Conservation (phyloP, 768 basidiomycete species). For the Xerocomus brunneocitrinus region DNA sequence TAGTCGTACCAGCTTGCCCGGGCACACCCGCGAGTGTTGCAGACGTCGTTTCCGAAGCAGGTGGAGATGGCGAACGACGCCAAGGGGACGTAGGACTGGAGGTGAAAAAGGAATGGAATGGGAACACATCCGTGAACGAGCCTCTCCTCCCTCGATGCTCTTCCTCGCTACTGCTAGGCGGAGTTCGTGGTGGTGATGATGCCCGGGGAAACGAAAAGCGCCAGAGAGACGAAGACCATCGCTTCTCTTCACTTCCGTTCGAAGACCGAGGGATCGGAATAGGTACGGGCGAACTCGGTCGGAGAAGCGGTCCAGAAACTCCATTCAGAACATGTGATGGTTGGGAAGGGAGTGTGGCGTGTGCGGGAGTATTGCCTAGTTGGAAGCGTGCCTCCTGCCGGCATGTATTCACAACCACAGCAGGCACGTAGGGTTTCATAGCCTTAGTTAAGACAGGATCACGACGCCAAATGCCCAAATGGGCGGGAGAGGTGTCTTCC, state of each 20-base stretch:
- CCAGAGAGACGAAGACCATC: conserved; percentile 34
- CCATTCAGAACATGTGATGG: conserved; percentile 7
- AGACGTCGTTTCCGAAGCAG: conserved; percentile 30
- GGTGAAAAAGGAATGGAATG: conserved; percentile 37
- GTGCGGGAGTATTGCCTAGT: conserved; percentile 7
- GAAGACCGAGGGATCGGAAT: conserved; percentile 27
- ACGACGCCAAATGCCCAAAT: conserved; percentile 32
- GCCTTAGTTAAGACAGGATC: conserved; percentile 23
- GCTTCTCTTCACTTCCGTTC: conserved; percentile 30
- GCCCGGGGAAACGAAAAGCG: conserved; percentile 33
- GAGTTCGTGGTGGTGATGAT: conserved; percentile 26
- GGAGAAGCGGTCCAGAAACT: conserved; percentile 17
- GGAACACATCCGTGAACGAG: conserved; percentile 41
- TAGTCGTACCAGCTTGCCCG: conserved; percentile 13
- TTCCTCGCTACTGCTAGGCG: conserved; percentile 19
- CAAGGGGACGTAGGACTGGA: conserved; percentile 31
- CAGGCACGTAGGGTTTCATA: conserved; percentile 23
- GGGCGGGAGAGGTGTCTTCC: conserved; percentile 28
- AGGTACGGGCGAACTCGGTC: conserved; percentile 26
- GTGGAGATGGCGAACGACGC: conserved; percentile 39
- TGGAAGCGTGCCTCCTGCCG: conserved; percentile 18
- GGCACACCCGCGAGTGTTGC: conserved; percentile 29
- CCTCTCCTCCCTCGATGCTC: conserved; percentile 27
- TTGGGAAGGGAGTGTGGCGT: conserved; percentile 11
- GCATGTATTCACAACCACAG: conserved; percentile 27